Evolutionary conservation across 2,329 filamentous ascomycete species (phyloP).

Genomic region (Scedosporium boydii): DNA sequence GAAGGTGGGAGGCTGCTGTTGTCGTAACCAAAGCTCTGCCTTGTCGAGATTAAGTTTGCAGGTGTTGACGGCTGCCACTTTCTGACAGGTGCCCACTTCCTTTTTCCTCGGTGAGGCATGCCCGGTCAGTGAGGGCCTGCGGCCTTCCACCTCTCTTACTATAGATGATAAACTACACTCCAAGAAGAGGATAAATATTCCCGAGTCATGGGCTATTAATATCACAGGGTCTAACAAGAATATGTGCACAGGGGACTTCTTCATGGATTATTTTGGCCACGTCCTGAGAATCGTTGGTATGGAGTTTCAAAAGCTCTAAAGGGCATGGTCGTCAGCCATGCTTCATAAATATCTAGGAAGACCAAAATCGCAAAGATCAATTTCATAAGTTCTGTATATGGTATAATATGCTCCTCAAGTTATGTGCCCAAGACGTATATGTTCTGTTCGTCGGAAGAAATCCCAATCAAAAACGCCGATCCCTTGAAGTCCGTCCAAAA

Average conservation of each 20-base stretch:
- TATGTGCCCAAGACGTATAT: background rate
- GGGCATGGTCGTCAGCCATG: too few relatives aligned
- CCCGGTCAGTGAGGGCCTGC: background rate
- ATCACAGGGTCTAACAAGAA: too few relatives aligned
- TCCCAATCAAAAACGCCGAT: background rate
- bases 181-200: too few relatives aligned
- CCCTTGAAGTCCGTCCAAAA: background rate
- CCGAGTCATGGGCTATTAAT: too few relatives aligned
- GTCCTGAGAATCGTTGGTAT: too few relatives aligned
- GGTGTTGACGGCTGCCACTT: background rate
- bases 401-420: background rate
- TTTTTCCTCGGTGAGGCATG: background rate
- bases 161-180: too few relatives aligned
- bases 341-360: too few relatives aligned
- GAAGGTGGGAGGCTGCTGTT: conserved; percentile 2
- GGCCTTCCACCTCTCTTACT: too few relatives aligned
- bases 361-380: background rate
- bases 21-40: conserved; percentile 8
- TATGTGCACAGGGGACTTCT: too few relatives aligned
- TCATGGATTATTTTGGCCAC: too few relatives aligned
- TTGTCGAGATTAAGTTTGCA: background rate
- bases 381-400: background rate
- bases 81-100: background rate
- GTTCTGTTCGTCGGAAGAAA: background rate
- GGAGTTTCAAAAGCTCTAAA: too few relatives aligned